A percentile compares a stretch with the other conserved stretches of the same genome.
These are phyloP conservation scores for Plasmodium ovale DNA, from an alignment of 169 alveolate species.

Conservation along the genomic window DNA sequence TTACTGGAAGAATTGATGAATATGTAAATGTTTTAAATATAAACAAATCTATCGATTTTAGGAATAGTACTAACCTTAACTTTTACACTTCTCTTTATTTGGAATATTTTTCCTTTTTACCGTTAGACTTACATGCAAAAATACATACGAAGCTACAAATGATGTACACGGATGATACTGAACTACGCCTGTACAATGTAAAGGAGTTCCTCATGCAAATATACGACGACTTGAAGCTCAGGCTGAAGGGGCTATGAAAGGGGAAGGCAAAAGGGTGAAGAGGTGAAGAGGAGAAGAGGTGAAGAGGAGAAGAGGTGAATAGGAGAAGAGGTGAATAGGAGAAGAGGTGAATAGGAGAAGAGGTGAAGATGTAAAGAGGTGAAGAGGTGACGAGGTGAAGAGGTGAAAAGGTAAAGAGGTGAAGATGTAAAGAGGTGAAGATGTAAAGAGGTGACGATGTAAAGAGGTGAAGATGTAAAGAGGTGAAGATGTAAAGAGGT, in stretches of 20 bases:
- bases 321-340: no score
- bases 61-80: neutral
- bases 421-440: no score
- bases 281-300: no score
- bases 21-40: slow-evolving; percentile 44
- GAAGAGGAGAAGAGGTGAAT: no score
- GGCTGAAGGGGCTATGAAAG: slow-evolving; percentile 27
- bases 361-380: no score
- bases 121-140: slow-evolving; percentile 51
- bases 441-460: no score
- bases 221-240: slow-evolving; percentile 40
- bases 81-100: slow-evolving; percentile 57
- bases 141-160: slow-evolving; percentile 61
- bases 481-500: no score
- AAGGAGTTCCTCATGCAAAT: slow-evolving; percentile 40
- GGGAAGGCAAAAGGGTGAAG: neutral
- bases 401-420: no score
- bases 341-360: no score
- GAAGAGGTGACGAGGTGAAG: no score
- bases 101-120: slow-evolving; percentile 54
- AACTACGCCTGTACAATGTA: slow-evolving; percentile 42
- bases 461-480: no score
- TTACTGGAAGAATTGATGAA: slow-evolving; percentile 59
- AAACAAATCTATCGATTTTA: slow-evolving; percentile 51
- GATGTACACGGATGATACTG: slow-evolving; percentile 69